A percentile compares a stretch with the other conserved stretches of the same genome.
phyloP scores from a whole-genome alignment of 1,284 basidiomycete species.

The Porogramme epimiltina region DNA sequence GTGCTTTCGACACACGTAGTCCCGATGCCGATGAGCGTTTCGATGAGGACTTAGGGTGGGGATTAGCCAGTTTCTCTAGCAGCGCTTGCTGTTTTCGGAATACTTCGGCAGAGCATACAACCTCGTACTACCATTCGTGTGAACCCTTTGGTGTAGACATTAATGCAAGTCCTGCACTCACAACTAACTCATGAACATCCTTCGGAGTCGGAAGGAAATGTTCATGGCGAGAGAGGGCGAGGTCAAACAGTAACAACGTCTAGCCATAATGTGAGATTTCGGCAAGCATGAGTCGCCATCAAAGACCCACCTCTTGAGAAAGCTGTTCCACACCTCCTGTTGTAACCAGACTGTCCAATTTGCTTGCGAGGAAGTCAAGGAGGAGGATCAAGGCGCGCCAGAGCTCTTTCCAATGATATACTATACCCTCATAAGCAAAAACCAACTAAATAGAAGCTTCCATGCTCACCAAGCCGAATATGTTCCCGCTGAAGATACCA shows the following conservation, averaged over 20 bases:
- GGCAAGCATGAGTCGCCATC: background rate
- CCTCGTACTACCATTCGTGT: slow-evolving; percentile 53
- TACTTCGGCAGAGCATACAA: slow-evolving; percentile 52
- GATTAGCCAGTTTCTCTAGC: slow-evolving; percentile 41
- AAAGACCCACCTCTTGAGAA: slow-evolving; percentile 46
- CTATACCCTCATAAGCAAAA: slow-evolving; percentile 33
- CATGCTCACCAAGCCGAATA: slow-evolving; percentile 52
- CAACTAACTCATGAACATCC: slow-evolving; percentile 59
- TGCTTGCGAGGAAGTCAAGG: slow-evolving; percentile 54
- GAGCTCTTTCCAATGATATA: slow-evolving; percentile 64
- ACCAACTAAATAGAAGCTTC: background rate
- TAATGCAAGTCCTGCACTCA: slow-evolving; percentile 34
- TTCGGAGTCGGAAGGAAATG: slow-evolving; percentile 50
- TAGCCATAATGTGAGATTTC: background rate
- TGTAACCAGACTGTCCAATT: slow-evolving; percentile 48
- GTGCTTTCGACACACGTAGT: slow-evolving; percentile 31
- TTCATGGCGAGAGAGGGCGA: slow-evolving; percentile 51
- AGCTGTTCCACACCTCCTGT: slow-evolving; percentile 53
- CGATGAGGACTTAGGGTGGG: slow-evolving; percentile 19
- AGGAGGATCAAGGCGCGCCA: slow-evolving; percentile 58
- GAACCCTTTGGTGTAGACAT: background rate
- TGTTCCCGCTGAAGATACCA: slow-evolving; percentile 56
- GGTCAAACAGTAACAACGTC: slow-evolving; percentile 48
- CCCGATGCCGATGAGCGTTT: slow-evolving; percentile 8
- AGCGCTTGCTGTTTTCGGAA: slow-evolving; percentile 49